A percentile compares a stretch with the other conserved stretches of the same genome.
Evolutionary conservation across 352 stramenopile genomes (phyloP).

Genomic region (Nothophytophthora sp.): DNA sequence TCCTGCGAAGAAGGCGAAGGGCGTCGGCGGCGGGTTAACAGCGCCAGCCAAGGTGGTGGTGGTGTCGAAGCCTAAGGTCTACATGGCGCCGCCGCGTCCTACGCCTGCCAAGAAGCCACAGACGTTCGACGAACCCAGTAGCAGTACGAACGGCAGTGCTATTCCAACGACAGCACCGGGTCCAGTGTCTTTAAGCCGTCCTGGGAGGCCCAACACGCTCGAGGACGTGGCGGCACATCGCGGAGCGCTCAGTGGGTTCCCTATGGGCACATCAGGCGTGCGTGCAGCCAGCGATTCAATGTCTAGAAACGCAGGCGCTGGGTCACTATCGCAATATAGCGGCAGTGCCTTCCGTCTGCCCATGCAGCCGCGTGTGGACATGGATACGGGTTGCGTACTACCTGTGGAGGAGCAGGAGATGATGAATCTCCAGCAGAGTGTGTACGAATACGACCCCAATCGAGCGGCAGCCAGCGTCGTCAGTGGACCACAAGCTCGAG

Average conservation of each 20-base stretch:
- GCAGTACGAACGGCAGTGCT: neutral
- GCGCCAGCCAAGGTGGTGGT: conserved; percentile 31
- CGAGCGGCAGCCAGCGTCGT: conserved; percentile 31
- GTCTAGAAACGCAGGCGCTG: neutral
- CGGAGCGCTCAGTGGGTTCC: conserved; percentile 73
- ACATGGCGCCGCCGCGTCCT: conserved; percentile 70
- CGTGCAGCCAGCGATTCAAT: conserved; percentile 25
- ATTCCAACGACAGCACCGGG: neutral
- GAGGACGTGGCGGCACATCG: conserved; percentile 47
- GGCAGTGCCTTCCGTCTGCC: conserved; percentile 1
- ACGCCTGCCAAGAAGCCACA: conserved; percentile 37
- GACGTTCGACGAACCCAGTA: neutral
- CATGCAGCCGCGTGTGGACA: conserved; percentile 58
- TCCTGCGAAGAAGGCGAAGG: conserved; percentile 30
- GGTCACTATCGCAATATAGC: neutral
- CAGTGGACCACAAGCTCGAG: neutral
- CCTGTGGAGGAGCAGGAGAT: conserved; percentile 74
- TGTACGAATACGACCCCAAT: conserved; percentile 83
- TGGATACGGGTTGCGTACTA: conserved; percentile 65
- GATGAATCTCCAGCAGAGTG: conserved; percentile 84
- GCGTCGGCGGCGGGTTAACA: neutral
- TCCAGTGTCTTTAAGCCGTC: conserved; percentile 4
- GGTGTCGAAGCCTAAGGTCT: conserved; percentile 53
- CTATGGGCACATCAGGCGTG: conserved; percentile 50
- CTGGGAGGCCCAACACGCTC: conserved; percentile 44